Percentiles rank a stretch among this genome's conserved stretches.
Evolutionary conservation across 2,329 filamentous ascomycete genomes (phyloP).

Genomic region (Aspergillus neoniger): DNA sequence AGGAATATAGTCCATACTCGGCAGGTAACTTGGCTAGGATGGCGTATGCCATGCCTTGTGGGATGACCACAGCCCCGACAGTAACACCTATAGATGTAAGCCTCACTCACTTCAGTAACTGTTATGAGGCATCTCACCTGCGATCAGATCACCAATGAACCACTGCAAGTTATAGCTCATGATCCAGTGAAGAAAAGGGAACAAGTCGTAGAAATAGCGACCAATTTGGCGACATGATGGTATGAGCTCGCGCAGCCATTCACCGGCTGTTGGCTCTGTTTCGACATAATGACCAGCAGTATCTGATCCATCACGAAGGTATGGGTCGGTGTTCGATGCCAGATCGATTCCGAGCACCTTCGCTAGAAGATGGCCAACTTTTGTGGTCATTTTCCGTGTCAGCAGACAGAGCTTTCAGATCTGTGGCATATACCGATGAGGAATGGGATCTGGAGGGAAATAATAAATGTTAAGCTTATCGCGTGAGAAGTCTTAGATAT

Average conservation of each 20-base stretch:
- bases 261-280: conserved; percentile 70
- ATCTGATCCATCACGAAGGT: neutral
- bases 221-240: conserved; percentile 60
- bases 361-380: neutral
- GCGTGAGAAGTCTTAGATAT: neutral
- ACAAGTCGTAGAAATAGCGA: conserved; percentile 69
- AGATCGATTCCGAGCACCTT: neutral
- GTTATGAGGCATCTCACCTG: conserved; percentile 55
- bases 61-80: conserved; percentile 80
- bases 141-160: conserved; percentile 85
- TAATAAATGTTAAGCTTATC: neutral
- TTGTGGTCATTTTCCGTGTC: neutral
- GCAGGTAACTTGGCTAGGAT: conserved; percentile 75
- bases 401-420: neutral
- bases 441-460: neutral
- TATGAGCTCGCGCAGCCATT: conserved; percentile 68
- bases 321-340: neutral
- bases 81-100: conserved; percentile 60
- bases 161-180: conserved; percentile 84
- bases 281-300: conserved; percentile 68
- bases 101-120: neutral
- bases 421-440: neutral
- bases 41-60: conserved; percentile 95
- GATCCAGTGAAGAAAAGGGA: conserved; percentile 89
- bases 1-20: conserved; percentile 88